Evolutionary conservation across 306 rosid species (phyloP), one percentile per base, ranked within the genome.

Genomic region (Boehmeria nivea): DNA sequence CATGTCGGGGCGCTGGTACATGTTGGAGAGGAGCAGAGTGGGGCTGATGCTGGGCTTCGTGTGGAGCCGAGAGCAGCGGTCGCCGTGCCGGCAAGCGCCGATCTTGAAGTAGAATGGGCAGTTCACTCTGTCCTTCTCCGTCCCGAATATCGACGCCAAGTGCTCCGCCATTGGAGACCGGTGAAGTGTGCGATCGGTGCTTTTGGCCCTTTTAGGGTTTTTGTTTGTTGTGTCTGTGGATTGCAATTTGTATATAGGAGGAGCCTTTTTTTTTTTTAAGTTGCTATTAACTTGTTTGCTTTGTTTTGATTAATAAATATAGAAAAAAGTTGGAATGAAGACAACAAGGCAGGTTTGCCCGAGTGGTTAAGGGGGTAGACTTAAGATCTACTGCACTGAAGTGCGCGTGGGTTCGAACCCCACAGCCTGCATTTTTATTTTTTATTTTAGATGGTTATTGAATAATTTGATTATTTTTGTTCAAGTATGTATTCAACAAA

Each of bases 91-190:
- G 69, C 99, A 93, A 21, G 99, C 99, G 54, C 99, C 99, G 87
- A 87, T 93, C 99, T 87, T 93, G 76, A 93, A 87, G 86, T 93
- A 93, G 79, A 93, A 93, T 0, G 99, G 99, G 19, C 99, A 87
- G 85, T 87, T 87, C 12, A 93, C 99, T 50, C 99, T 65, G 69
- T 93, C 99, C 70, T 87, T 87, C 79, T 93, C 99, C 6, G 99
- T 93, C 3, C 99, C 96, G 75, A 93, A 93, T 16, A 93, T 93
- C 65, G 99, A 93, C 33, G 99, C 99, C 47, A 93, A 81, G 67
- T 93, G 99, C 68, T 93, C 99, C 86, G 99, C 99, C 99, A 88
- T 87, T 1, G 18, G 58, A 34, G 40, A 17, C 16, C n/a, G n/a
- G n/a, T n/a, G n/a, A n/a, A n/a, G n/a, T n/a, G n/a, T n/a, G 18